Evolutionary conservation across 805 yeast genomes (phyloP).

Genomic region (Metschnikowia orientalis): DNA sequence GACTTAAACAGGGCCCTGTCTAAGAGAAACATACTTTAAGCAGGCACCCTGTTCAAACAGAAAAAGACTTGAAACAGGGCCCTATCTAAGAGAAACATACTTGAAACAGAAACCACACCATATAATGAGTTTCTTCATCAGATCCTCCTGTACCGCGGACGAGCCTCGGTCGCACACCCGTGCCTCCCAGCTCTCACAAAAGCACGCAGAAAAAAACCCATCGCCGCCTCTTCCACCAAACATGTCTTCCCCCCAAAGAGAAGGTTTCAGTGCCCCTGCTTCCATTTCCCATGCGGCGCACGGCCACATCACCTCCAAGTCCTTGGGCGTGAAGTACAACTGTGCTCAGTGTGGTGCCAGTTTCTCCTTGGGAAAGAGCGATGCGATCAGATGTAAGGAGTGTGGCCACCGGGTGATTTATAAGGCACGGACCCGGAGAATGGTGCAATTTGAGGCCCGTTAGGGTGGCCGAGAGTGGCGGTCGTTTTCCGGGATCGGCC

Average conservation of each 20-base stretch:
- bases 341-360: constrained; percentile 96
- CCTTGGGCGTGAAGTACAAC: constrained; percentile 84
- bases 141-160: too few species aligned
- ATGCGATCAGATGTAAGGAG: constrained; percentile 96
- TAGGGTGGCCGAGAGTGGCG: too few species aligned
- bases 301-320: constrained; percentile 60
- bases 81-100: too few species aligned
- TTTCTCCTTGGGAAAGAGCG: constrained; percentile 83
- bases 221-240: constrained; percentile 2
- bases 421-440: constrained; percentile 95
- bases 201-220: constrained; percentile 1
- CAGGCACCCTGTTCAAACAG: too few species aligned
- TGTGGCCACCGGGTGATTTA: constrained; percentile 97
- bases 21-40: too few species aligned
- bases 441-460: constrained; percentile 59
- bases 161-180: too few species aligned
- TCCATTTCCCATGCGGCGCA: constrained; percentile 74
- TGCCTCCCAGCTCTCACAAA: too few species aligned
- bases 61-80: too few species aligned
- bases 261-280: constrained; percentile 82
- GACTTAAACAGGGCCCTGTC: too few species aligned
- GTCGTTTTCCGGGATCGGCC: too few species aligned
- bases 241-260: constrained; percentile 59
- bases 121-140: too few species aligned
- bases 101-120: too few species aligned